Evolutionary conservation across 495 filamentous ascomycete genomes (phyloP).

Genomic region (Ramalina peruviana): DNA sequence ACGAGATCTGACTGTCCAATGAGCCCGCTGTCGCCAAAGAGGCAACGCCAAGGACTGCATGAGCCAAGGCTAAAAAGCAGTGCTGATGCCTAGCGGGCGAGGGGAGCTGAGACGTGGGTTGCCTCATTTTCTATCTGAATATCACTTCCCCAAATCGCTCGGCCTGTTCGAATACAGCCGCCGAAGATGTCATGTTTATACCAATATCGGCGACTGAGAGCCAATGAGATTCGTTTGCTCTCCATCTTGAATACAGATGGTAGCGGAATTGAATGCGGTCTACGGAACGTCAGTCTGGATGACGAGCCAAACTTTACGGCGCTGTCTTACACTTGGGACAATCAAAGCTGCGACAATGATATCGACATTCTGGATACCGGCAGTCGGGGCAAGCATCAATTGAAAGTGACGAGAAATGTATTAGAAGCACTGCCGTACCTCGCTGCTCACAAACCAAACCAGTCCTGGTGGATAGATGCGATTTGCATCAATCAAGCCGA

Average conservation of each 20-base stretch:
- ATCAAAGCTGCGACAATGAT: slow-evolving; percentile 1
- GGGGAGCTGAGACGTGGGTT: no score
- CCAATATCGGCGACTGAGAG: background rate
- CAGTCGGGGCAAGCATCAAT: background rate
- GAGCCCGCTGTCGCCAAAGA: no score
- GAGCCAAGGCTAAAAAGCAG: no score
- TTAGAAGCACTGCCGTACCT: background rate
- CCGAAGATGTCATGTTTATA: background rate
- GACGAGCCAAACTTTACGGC: slow-evolving; percentile 10
- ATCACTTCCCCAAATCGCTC: no score
- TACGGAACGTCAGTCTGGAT: background rate
- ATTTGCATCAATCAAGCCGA: slow-evolving; percentile 16
- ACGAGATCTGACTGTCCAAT: no score
- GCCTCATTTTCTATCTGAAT: no score
- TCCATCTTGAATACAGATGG: background rate
- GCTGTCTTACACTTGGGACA: slow-evolving; percentile 19
- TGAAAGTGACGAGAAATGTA: background rate
- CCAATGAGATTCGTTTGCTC: background rate
- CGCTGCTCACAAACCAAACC: background rate
- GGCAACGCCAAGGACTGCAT: no score
- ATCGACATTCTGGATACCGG: background rate
- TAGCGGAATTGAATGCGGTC: background rate
- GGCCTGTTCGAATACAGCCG: background rate
- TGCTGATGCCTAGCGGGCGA: no score
- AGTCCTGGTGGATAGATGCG: slow-evolving; percentile 16